These are phyloP conservation scores for Syncephalastrum contaminatum DNA, from an alignment of 371 early-diverging fungal genomes.

Conservation along the genomic window DNA sequence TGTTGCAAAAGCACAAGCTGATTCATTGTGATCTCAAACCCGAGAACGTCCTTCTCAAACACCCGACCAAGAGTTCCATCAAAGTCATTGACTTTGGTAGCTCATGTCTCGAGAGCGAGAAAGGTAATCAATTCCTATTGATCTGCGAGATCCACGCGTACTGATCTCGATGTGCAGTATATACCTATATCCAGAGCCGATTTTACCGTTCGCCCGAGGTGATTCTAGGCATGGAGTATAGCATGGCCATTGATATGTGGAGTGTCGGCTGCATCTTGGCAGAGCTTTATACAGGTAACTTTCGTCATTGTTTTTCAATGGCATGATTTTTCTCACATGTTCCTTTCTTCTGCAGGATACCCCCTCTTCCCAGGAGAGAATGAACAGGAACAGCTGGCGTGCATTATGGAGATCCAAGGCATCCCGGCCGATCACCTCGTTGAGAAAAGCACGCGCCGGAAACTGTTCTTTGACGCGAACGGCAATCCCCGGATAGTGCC, in stretches of 20 bases:
- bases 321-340: too few relatives aligned
- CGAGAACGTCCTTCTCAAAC: conserved; percentile 84
- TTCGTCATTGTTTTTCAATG: too few relatives aligned
- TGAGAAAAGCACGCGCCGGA: conserved; percentile 74
- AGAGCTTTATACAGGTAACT: conserved; percentile 84
- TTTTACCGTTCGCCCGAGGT: conserved; percentile 99
- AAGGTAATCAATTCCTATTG: conserved; percentile 26
- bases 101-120: conserved; percentile 84
- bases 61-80: conserved; percentile 72
- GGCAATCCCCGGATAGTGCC: conserved; percentile 67
- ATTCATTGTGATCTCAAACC: conserved; percentile 98
- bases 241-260: conserved; percentile 99
- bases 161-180: conserved; percentile 46
- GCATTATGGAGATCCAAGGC: conserved; percentile 93
- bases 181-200: conserved; percentile 97
- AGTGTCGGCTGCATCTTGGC: conserved; percentile 98
- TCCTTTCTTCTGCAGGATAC: too few relatives aligned
- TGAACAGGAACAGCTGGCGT: conserved; percentile 92
- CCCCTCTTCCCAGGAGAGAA: conserved; percentile 98
- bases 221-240: conserved; percentile 87
- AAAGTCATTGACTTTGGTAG: conserved; percentile 99
- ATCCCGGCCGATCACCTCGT: conserved; percentile 75
- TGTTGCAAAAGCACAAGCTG: conserved; percentile 71
- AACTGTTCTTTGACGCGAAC: conserved; percentile 80
- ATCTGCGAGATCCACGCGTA: not conserved